Percentiles rank a stretch among this genome's conserved stretches.
Conservation (phyloP, 1,284 basidiomycete genomes). For the Marasmius tenuissimus region DNA sequence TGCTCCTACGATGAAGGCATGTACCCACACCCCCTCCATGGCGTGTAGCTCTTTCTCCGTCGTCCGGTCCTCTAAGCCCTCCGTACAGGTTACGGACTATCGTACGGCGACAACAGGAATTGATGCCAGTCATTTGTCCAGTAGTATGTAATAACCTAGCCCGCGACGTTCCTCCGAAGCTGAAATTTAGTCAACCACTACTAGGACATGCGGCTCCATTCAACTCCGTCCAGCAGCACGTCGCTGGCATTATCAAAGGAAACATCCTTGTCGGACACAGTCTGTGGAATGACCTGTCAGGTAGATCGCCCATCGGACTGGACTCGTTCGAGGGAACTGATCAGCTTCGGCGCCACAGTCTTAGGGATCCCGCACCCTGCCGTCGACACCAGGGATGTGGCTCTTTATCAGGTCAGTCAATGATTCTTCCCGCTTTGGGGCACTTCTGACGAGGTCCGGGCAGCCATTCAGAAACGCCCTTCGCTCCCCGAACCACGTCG, state of each 20-base stretch:
- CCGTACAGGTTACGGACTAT: slow-evolving; percentile 65
- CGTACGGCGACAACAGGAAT: slow-evolving; percentile 74
- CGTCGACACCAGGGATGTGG: slow-evolving; percentile 78
- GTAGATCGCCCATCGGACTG: slow-evolving; percentile 33
- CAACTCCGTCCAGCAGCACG: slow-evolving; percentile 57
- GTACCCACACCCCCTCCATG: slow-evolving; percentile 3
- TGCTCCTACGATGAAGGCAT: slow-evolving; percentile 55
- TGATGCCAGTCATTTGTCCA: slow-evolving; percentile 49
- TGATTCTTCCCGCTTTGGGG: slow-evolving; percentile 12
- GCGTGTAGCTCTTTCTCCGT: background rate
- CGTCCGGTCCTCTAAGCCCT: background rate
- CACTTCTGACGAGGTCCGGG: slow-evolving; percentile 7
- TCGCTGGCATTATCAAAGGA: slow-evolving; percentile 62
- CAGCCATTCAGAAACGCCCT: slow-evolving; percentile 72
- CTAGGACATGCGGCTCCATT: slow-evolving; percentile 55
- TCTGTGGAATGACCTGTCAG: slow-evolving; percentile 77
- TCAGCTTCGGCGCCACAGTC: slow-evolving; percentile 41
- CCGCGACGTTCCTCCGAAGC: background rate
- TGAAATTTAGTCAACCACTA: background rate
- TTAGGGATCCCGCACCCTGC: slow-evolving; percentile 81
- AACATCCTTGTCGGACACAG: slow-evolving; percentile 74
- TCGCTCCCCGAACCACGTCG: slow-evolving; percentile 58
- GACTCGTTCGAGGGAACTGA: slow-evolving; percentile 8
- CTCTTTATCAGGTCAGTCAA: slow-evolving; percentile 58
- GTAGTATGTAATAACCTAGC: slow-evolving; percentile 35